Conservation (phyloP, 2,329 filamentous ascomycete species). For the Arthroderma sp. region DNA sequence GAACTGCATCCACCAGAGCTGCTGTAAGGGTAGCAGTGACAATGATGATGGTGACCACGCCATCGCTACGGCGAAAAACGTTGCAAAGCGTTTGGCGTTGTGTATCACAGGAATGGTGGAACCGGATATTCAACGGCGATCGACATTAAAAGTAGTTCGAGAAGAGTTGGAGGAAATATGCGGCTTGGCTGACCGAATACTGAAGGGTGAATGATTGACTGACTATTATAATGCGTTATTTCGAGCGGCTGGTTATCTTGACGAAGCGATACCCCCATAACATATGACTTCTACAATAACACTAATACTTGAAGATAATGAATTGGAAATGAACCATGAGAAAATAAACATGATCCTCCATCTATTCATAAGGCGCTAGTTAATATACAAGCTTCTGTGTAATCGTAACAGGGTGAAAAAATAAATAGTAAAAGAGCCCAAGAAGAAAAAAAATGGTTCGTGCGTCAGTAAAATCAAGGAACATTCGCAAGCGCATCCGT, state of each 20-base stretch:
- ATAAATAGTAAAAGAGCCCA: neutral
- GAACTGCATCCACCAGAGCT: slow-evolving; percentile 15
- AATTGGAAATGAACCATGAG: neutral
- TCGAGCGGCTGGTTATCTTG: neutral
- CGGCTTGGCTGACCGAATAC: neutral
- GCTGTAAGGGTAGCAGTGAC: neutral
- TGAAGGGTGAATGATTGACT: neutral
- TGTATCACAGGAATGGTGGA: slow-evolving; percentile 36
- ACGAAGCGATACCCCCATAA: neutral
- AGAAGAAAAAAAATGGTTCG: neutral
- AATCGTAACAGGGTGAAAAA: neutral
- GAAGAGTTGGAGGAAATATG: slow-evolving; percentile 21
- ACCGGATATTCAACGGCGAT: slow-evolving; percentile 25
- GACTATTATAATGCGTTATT: neutral
- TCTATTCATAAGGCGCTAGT: neutral
- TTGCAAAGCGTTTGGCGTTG: slow-evolving; percentile 25
- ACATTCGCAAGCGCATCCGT: neutral
- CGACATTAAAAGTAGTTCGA: slow-evolving; percentile 28
- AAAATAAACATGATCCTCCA: neutral
- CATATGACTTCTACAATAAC: neutral
- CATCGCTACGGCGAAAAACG: slow-evolving; percentile 8
- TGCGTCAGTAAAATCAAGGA: neutral
- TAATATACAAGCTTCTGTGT: neutral
- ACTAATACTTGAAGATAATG: neutral
- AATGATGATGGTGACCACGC: neutral